Percentiles rank a stretch among this genome's conserved stretches.
These are phyloP conservation scores for Penicillium mononematosum DNA, from an alignment of 495 filamentous ascomycete species.

Conservation along the genomic window DNA sequence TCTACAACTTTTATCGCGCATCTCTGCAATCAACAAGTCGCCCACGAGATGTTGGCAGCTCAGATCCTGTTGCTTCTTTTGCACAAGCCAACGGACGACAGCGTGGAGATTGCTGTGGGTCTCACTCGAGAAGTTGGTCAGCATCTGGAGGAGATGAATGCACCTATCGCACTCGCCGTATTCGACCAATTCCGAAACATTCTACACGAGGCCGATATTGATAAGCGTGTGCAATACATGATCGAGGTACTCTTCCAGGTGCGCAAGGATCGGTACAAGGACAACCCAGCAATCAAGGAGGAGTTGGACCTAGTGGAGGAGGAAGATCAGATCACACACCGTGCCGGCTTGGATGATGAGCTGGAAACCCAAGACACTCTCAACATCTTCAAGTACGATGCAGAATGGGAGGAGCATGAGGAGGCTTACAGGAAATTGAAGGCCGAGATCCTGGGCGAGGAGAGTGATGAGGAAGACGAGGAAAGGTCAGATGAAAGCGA, in stretches of 20 bases:
- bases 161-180: slow-evolving; percentile 77
- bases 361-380: slow-evolving; percentile 79
- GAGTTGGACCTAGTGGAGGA: slow-evolving; percentile 95
- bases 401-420: slow-evolving; percentile 88
- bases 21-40: slow-evolving; percentile 90
- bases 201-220: slow-evolving; percentile 91
- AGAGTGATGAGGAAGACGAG: slow-evolving; percentile 71
- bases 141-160: slow-evolving; percentile 91
- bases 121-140: slow-evolving; percentile 88
- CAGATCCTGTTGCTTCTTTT: slow-evolving; percentile 87
- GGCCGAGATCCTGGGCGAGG: slow-evolving; percentile 93
- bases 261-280: slow-evolving; percentile 93
- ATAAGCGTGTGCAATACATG: slow-evolving; percentile 97
- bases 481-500: slow-evolving; percentile 69
- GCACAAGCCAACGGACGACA: slow-evolving; percentile 93
- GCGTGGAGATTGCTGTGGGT: slow-evolving; percentile 94
- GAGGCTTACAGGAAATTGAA: slow-evolving; percentile 84
- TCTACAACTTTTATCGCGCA: slow-evolving; percentile 94
- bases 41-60: slow-evolving; percentile 87
- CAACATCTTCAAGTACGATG: slow-evolving; percentile 94
- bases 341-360: slow-evolving; percentile 72
- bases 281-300: slow-evolving; percentile 84
- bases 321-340: slow-evolving; percentile 95
- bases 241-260: slow-evolving; percentile 98
- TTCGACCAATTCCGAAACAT: slow-evolving; percentile 96